Conservation (phyloP, 169 alveolate species). For the Eimeria necatrix region DNA sequence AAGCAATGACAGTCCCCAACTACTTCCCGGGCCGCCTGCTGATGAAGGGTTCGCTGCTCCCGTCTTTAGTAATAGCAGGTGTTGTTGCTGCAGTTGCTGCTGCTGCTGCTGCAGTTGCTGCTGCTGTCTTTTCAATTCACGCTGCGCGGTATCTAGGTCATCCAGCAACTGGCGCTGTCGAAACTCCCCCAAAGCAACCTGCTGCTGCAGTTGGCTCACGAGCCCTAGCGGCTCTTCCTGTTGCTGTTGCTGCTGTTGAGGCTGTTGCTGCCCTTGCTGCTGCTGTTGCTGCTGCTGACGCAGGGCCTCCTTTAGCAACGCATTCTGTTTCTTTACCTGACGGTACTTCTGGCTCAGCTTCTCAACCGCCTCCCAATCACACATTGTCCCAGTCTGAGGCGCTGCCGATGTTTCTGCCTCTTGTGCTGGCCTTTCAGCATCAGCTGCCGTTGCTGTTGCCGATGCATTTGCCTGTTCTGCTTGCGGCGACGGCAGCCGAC, state of each 20-base stretch:
- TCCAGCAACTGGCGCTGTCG: slow-evolving; percentile 64
- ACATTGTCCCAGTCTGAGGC: not conserved
- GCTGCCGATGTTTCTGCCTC: slow-evolving; percentile 14
- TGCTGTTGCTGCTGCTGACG: slow-evolving; percentile 38
- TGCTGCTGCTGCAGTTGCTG: slow-evolving; percentile 70
- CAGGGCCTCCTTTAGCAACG: slow-evolving; percentile 52
- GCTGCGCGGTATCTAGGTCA: slow-evolving; percentile 51
- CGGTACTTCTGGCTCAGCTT: slow-evolving; percentile 60
- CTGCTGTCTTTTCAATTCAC: slow-evolving; percentile 38
- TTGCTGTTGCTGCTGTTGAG: slow-evolving; percentile 42
- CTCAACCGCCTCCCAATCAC: slow-evolving; percentile 61
- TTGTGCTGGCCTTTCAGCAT: not conserved
- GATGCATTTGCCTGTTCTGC: not conserved
- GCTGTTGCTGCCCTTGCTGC: slow-evolving; percentile 13
- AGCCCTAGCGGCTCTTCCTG: slow-evolving; percentile 57
- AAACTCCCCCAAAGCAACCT: slow-evolving; percentile 55
- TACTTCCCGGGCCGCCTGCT: slow-evolving; percentile 39
- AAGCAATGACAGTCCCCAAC: slow-evolving; percentile 59
- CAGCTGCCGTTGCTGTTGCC: not conserved
- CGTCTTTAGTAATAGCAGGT: slow-evolving; percentile 30
- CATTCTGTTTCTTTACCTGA: slow-evolving; percentile 40
- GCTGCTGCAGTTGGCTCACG: slow-evolving; percentile 71
- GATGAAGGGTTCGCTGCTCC: slow-evolving; percentile 51
- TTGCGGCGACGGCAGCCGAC: not conserved
- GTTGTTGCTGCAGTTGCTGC: slow-evolving; percentile 67